Base-by-base conservation (phyloP, 129 eudicot genomes). In the Solidago caesia region DNA sequence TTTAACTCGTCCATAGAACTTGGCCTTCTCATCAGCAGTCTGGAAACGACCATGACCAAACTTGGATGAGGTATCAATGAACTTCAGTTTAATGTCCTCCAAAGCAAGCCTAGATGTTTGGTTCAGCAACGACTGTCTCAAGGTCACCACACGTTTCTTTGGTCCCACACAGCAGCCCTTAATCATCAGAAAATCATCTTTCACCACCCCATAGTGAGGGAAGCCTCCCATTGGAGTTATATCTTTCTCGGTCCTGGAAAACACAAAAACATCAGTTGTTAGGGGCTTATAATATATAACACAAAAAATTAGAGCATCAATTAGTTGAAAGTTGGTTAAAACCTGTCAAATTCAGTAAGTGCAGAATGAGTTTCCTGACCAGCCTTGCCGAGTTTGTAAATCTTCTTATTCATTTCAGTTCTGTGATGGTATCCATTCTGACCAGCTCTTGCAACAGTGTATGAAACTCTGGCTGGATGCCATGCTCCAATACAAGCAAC, bases 81-180 rank as follows among this genome's bases (percentile, higher is more conserved):
- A 87, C 85, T 87, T 87, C 12, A 87, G 88, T 15, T 87, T 87
- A 14, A 87, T 87, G 12, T 87, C 88, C 83, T 87, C 91, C 81
- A 84, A 33, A 7, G 91, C 91, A 55, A 87, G 84, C 71, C 91
- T 71, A 2, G 91, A 87, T 0, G 86, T 87, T 75, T 87, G 91
- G 44, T 67, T 79, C 87, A 87, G 55, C 77, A 87, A 62, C 3
- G 91, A 78, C 75, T 84, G 88, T 74, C 91, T 84, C 77, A 87
- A 75, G 1, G 91, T 84, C 57, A 87, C 91, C 43, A 87, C 91
- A 6, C 91, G 84, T 53, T 87, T 87, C 84, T 87, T 87, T 6
- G 91, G 91, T 46, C 91, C 91, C 60, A 87, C 91, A 3, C 92
- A 87, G 46, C 92, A 87, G 0, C 92, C 92, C 73, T 87, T 87